These are phyloP conservation scores for Comarum palustre DNA, from an alignment of 306 rosid genomes.

Conservation along the genomic window DNA sequence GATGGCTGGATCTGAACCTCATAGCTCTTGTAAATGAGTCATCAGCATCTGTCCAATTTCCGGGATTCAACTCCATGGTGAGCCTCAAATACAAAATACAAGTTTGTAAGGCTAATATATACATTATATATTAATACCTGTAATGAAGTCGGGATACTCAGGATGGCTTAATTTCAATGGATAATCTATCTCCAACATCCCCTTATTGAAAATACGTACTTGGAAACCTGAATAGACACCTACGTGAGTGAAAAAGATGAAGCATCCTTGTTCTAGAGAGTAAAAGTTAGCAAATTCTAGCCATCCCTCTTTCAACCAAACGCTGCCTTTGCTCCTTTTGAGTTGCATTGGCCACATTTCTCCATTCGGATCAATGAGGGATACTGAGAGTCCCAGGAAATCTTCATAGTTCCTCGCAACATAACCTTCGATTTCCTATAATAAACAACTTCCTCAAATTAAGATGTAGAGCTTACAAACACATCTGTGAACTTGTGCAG, in stretches of 20 bases:
- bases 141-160: neutral
- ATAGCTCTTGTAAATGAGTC: neutral
- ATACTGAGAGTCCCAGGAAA: neutral
- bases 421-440: neutral
- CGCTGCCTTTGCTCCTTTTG: neutral
- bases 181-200: neutral
- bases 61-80: neutral
- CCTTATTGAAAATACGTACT: neutral
- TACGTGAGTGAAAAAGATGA: neutral
- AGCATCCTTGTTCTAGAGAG: neutral
- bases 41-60: neutral
- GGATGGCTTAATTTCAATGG: neutral
- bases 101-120: neutral
- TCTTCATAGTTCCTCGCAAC: neutral
- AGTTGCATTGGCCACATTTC: neutral
- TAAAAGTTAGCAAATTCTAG: neutral
- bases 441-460: neutral
- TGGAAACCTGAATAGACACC: neutral
- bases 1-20: neutral
- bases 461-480: neutral
- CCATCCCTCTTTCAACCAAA: neutral
- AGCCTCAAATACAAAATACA: neutral
- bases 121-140: neutral
- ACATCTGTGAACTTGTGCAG: too few relatives aligned
- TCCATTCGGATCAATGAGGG: neutral